Base-by-base conservation (phyloP, 169 alveolate genomes). In the Eimeria brunetti region DNA sequence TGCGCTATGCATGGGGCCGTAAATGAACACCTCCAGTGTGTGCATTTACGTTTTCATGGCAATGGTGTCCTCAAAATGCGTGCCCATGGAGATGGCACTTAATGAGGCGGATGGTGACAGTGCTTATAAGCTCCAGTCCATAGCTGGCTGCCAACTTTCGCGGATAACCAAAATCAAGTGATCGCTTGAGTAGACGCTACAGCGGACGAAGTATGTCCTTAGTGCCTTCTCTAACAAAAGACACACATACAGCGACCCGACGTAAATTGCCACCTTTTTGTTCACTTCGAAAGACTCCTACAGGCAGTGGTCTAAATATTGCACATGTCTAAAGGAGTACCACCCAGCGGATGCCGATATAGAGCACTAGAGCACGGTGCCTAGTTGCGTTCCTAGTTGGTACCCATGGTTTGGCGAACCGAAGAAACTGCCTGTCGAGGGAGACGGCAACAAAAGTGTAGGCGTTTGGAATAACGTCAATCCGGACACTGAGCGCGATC, bases 1-100 rank as follows among this genome's bases (percentile, higher is more conserved):
- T 60, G 92, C 60, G 67, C 78, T 81, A 7, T 85, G 92, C 62
- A 58, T 85, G 92, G 92, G 92, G 11, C 92, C 62, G 62, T 85
- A 16, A 85, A 62, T 58, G 69, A 53, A 53, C 89, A 81, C 58
- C n/a, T 22, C 49, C 36, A 56, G 76, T 11, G 71, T 60, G n/a
- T n/a, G n/a, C n/a, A n/a, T 44, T 1, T 44, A 44, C 51, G 86
- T 6, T 46, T n/a, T n/a, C 38, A 41, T 44, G 56, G 84, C 64
- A 76, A 27, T 9, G 24, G 22, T 49, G 64, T n/a, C 86, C 14
- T 3, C 38, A 27, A n/a, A 46, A 16, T 49, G 20, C 12, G 51
- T 5, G 27, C 18, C 12, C 51, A 71, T 71, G 11, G 30, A 12
- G 51, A 71, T 4, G 81, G 9, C 49, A 30, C 81, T 36, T 71